Base-by-base conservation (phyloP, 768 basidiomycete species). In the Pisolithus microcarpus region DNA sequence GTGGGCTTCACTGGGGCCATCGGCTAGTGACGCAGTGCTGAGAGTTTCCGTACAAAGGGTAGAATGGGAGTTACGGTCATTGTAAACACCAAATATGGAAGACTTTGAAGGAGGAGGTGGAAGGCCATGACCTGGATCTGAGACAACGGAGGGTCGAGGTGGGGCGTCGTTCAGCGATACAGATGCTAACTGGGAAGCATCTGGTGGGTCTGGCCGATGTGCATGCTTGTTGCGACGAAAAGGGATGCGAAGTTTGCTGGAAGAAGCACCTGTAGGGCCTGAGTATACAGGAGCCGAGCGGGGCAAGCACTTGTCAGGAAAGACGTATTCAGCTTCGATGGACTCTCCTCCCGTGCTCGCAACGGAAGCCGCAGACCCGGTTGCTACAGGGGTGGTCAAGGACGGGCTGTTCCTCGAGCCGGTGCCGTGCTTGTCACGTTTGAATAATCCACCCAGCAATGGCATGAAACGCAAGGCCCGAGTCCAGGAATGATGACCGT, bases 61-160 rank as follows among this genome's bases (percentile, higher is more conserved):
- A 16, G 85, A 85, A 51, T 75, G 70, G 58, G 66, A 70, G 58
- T 65, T 65, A 23, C 75, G 75, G 59, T 79, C 82, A 23, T 67
- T 76, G 56, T 82, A 77, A 5, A 75, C 74, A 9, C 75, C 77
- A 64, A 87, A 86, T 50, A 87, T 74, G 39, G 81, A 75, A 2
- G 80, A 81, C 59, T 80, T 80, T 19, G 77, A 75, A 1, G 84
- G 84, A 1, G 85, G 82, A 4, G 81, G 82, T 31, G 73, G 74
- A 24, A 72, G 56, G 23, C 69, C 70, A 18, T 67, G 59, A 15
- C 76, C 78, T 4, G 71, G 63, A 47, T 79, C 77, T 39, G 78
- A 75, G 6, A 66, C 69, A 6, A 70, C 67, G 46, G 67, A 60
- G 5, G 68, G 72, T 71, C 57, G 65, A 64, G 44, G 65, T 3